phyloP scores from a whole-genome alignment of 192 early-diverging fungal genomes.

The Podila epigama region DNA sequence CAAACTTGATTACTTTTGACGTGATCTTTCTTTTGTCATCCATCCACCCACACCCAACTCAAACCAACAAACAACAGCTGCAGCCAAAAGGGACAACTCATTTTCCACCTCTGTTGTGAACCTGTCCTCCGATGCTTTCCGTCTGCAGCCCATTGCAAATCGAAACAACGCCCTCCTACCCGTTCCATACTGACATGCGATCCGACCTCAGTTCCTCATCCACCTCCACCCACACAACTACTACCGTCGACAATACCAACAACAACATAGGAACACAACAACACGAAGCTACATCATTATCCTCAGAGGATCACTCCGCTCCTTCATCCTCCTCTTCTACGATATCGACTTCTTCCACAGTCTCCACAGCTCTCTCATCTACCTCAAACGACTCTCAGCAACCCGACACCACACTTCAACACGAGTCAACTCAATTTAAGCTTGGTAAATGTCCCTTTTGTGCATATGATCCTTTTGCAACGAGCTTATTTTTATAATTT shows the following conservation, averaged over 20 bases:
- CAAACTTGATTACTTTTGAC: no score
- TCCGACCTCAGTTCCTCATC: constrained; percentile 2
- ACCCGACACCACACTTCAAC: background rate
- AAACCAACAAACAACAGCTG: no score
- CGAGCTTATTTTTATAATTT: no score
- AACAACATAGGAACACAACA: constrained; percentile 7
- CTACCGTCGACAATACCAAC: no score
- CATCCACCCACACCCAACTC: no score
- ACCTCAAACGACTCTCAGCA: background rate
- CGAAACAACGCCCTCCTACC: constrained; percentile 43
- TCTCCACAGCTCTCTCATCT: constrained; percentile 1
- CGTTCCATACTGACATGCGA: constrained; percentile 42
- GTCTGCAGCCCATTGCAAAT: constrained; percentile 43
- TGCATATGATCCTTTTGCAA: background rate
- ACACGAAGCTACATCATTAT: background rate
- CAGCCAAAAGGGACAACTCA: no score
- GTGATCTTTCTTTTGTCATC: no score
- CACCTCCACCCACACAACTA: background rate
- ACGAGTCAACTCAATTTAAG: background rate
- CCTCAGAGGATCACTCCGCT: background rate
- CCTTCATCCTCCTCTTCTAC: background rate
- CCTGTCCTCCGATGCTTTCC: constrained; percentile 41
- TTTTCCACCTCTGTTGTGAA: no score
- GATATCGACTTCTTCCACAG: background rate
- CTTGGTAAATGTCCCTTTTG: background rate